phyloP scores from a whole-genome alignment of 257 asterid species.

The Lycium ferocissimum region DNA sequence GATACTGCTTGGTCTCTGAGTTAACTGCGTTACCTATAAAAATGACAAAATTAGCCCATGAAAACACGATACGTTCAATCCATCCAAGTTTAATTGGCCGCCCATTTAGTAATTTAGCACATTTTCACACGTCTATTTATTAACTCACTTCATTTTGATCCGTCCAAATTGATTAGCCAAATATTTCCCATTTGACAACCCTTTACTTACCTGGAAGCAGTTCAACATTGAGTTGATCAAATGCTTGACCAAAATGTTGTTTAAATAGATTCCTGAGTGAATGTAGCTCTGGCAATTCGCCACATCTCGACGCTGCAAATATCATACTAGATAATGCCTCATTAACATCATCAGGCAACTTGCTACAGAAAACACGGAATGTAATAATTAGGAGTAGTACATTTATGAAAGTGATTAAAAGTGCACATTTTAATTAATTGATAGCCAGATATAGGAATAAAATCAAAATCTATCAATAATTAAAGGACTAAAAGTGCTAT shows the following conservation, averaged over 20 bases:
- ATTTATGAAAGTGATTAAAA: no score
- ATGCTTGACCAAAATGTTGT: conserved; percentile 39
- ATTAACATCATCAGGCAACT: conserved; percentile 36
- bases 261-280: conserved; percentile 37
- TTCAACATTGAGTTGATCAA: conserved; percentile 42
- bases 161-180: background rate
- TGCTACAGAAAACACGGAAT: background rate
- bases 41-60: background rate
- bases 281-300: conserved; percentile 47
- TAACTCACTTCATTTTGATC: background rate
- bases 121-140: background rate
- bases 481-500: no score
- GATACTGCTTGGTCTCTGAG: conserved; percentile 26
- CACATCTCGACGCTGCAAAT: conserved; percentile 55
- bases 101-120: no score
- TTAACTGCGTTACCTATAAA: conserved; percentile 35
- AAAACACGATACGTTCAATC: background rate
- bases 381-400: background rate
- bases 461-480: no score
- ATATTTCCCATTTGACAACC: background rate
- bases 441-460: no score
- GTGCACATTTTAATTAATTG: no score
- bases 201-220: conserved; percentile 34
- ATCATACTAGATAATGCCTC: conserved; percentile 52
- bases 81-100: no score